Evolutionary conservation across 768 basidiomycete genomes (phyloP), one percentile per base, ranked within the genome.

Genomic region (Phlegmacium glaucopus): DNA sequence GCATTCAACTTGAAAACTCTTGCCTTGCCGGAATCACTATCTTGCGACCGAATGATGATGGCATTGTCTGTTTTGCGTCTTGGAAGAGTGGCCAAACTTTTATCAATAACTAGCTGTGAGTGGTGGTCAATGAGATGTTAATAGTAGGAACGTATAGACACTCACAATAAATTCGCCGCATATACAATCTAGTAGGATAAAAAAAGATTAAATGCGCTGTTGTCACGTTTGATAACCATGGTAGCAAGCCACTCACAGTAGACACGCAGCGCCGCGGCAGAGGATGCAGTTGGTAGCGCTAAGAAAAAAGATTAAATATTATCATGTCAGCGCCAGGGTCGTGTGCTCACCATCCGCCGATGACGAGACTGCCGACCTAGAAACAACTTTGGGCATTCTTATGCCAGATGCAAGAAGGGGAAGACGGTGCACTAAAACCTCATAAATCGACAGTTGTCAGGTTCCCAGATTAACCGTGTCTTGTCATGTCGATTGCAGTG

Each of bases 1-100:
- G 88, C 90, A 58, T 94, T 95, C 59, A 95, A 63, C 65, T 95
- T 96, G 80, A 94, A 94, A 9, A 91, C 72, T 60, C 81, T 71
- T 22, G 87, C 80, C 53, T 82, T 79, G 36, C 66, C 75, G 26
- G 64, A 61, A 25, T 73, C 74, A 36, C 66, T 77, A 53, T 87
- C 84, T 62, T 87, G 83, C 26, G 83, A 80, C 42, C 89, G 83
- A 51, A 95, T 75, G 50, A 94, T 85, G 42, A 82, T 83, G 12
- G 93, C 80, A 42, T 79, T 83, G 67, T 95, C 93, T 42, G 87
- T 84, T 59, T 78, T 80, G 52, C 87, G 81, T 52, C 78, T 74
- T 6, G 87, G 89, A 38, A 92, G 74, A 35, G 76, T 73, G 45
- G 77, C 74, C 41, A 91, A 72, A 47, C 74, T 81, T 65, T 81